Percentiles rank a stretch among this genome's conserved stretches.
phyloP scores from a whole-genome alignment of 176 grass and related monocot species.

The Pharus latifolius region DNA sequence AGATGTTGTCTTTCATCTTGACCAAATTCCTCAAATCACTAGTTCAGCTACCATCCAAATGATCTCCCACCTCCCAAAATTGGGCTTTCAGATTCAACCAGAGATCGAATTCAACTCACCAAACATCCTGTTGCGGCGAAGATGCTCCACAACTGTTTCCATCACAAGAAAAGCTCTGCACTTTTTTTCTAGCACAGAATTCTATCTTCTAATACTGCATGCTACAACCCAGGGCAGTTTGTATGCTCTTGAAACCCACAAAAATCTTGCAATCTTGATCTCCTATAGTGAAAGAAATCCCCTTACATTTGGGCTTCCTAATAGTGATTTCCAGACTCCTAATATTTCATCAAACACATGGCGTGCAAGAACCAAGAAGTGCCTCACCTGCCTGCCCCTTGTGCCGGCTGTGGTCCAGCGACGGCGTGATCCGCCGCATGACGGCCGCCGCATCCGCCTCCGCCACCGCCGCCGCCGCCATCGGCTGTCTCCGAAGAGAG shows the following conservation, averaged over 20 bases:
- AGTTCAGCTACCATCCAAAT: neutral
- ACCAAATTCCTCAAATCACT: no score
- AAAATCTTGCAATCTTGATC: no score
- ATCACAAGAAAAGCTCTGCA: neutral
- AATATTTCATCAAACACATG: neutral
- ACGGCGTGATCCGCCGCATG: constrained; percentile 60
- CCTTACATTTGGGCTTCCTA: no score
- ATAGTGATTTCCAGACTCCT: no score
- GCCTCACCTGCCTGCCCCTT: constrained; percentile 82
- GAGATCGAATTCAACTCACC: neutral
- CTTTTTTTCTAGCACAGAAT: no score
- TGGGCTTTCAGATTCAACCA: neutral
- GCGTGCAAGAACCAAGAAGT: neutral
- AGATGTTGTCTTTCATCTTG: no score
- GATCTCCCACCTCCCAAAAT: neutral
- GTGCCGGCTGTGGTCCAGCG: constrained; percentile 43
- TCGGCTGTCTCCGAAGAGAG: constrained; percentile 4
- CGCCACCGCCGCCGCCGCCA: constrained; percentile 11
- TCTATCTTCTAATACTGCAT: no score
- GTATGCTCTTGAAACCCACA: no score
- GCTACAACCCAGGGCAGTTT: no score
- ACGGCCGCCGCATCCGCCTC: constrained; percentile 70
- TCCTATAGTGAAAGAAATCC: no score
- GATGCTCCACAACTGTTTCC: neutral
- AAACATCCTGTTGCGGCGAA: no score